Conservation (phyloP, 1,139 yeast species). For the Blastobotrys malaysiensis region DNA sequence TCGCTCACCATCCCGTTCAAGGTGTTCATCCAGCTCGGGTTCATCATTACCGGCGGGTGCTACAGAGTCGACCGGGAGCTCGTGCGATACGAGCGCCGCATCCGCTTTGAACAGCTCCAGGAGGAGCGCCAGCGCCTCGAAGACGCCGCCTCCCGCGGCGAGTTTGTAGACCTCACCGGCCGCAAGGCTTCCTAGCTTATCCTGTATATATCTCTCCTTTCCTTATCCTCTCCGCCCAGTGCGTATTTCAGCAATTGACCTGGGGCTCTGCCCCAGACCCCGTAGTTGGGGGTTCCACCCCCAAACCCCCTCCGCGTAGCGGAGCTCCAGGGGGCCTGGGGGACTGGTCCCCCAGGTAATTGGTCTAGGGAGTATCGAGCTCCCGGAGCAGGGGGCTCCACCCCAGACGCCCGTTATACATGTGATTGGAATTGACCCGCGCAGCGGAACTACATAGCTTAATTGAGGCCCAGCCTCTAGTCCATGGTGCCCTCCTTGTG, state of each 20-base stretch:
- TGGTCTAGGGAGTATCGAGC: no score
- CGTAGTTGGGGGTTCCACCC: no score
- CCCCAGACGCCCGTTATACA: no score
- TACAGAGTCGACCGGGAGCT: constrained; percentile 25
- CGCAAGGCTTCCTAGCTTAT: constrained; percentile 1
- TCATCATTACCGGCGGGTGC: constrained; percentile 27
- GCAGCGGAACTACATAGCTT: no score
- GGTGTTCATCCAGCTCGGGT: constrained; percentile 27
- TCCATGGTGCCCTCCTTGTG: constrained; percentile 15
- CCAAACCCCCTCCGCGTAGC: no score
- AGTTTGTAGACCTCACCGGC: constrained; percentile 22
- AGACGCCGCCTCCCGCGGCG: constrained; percentile 28
- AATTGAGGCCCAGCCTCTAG: not conserved
- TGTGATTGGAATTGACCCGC: no score
- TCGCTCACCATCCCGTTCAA: constrained; percentile 27
- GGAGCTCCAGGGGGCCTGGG: no score
- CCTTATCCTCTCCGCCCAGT: no score
- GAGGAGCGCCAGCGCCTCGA: constrained; percentile 16
- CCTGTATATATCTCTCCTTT: not conserved
- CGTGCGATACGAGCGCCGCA: constrained; percentile 24
- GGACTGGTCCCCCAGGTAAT: no score
- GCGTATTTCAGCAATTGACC: no score
- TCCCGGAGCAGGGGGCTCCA: no score
- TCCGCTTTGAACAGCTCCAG: constrained; percentile 17
- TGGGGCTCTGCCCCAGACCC: no score